Evolutionary conservation across 805 yeast species (phyloP), one percentile per base, ranked within the genome.

Genomic region (Candida glaebosa): DNA sequence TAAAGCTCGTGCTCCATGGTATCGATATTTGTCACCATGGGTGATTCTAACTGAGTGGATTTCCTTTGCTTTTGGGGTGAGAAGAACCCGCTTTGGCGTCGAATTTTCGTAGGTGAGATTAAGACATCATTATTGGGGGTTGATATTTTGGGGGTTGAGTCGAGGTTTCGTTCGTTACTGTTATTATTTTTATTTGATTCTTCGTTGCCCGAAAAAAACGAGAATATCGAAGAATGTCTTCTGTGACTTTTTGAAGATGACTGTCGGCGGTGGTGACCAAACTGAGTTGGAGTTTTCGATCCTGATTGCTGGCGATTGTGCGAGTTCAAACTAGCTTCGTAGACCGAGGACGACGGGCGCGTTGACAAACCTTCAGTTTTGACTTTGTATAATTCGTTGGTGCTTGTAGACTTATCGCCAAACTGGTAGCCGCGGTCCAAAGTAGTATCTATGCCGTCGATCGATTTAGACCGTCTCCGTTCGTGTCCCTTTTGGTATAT

Each of bases 201-300:
- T 18, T 59, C 55, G 39, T 54, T 54, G 5, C 58, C 61, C 2
- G 71, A 60, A 34, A 77, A 56, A 47, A 77, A 80, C 39, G 79
- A 75, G 44, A 80, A 71, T 30, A 81, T 61, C 0, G 87, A 80
- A 0, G 85, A 79, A 44, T 78, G 81, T 46, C 87, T 73, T 51
- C 76, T 75, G 53, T 81, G 85, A 7, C 51, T 54, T 3, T 61
- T 50, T 9, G 52, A 45, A 0, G 69, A 58, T 0, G 69, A 59
- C 10, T 56, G 56, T 26, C 67, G 49, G 33, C 64, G 55, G 35
- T 60, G 59, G 36, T 57, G 60, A 38, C 26, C 18, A 32, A 32
- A 15, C 16, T 43, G 22, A 14, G 47, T 51, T 18, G 41, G 38
- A 18, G 32, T 19, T n/a, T 33, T 40, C 1, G 61, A 53, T 7